Base-by-base conservation (phyloP, 371 early-diverging fungal species). In the Mortierella sp. region DNA sequence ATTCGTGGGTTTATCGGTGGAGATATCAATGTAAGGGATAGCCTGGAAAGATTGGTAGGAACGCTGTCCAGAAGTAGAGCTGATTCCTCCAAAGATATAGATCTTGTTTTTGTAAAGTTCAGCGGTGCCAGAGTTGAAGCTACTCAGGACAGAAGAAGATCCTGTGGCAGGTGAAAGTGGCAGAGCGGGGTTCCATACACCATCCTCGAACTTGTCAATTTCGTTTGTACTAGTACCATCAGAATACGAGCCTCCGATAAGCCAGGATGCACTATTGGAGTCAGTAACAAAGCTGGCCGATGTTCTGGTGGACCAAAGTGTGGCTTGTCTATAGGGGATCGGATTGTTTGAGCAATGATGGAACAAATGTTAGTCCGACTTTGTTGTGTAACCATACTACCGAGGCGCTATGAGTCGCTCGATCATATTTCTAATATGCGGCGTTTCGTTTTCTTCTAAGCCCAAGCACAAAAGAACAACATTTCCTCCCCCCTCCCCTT, bases 41-140 rank as follows among this genome's bases (percentile, higher is more conserved):
- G 45, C 50, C 53, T 76, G 76, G 70, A 81, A 75, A 3, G 72
- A 72, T 22, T 81, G 82, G 41, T 75, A 75, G 19, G 59, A 48
- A n/a, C 76, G 72, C 40, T 57, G 50, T 38, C 76, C 75, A 15
- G 68, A 13, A 0, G 67, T 24, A 0, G 76, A 66, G 2, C 59
- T 64, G 58, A 66, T 63, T 16, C 82, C 82, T 60, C 82, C 82
- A 72, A 81, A 76, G 24, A 81, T 57, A 40, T 63, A 81, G 22
- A 81, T 69, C 50, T 60, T 69, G 36, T 24, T 60, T 16, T 69
- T 59, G 69, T 66, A 63, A 9, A 75, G 9, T 3, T 76, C 67
- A 4, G 82, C 62, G 0, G 82, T 69, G 11, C 76, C 76, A 0
- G 66, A 48, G 47, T 50, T 69, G 28, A 72, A 72, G 53, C 50